These are phyloP conservation scores for Platanthera guangdongensis DNA, from an alignment of 106 monocot species.

Conservation along the genomic window DNA sequence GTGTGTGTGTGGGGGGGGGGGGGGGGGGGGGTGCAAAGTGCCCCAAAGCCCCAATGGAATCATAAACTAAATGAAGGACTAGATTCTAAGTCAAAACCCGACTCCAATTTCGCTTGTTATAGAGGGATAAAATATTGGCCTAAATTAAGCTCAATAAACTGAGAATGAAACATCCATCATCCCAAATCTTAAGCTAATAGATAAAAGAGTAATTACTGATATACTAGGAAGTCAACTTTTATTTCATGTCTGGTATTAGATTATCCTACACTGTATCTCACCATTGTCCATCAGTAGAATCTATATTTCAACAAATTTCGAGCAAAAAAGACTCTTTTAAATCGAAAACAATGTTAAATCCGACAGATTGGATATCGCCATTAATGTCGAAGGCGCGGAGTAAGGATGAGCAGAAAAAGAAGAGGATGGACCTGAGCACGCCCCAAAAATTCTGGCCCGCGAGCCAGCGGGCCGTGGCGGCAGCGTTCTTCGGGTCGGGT, in stretches of 20 bases:
- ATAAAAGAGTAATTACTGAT: background rate
- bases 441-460: slow-evolving; percentile 70
- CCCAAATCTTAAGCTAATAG: background rate
- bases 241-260: background rate
- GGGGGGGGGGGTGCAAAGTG: too few species aligned
- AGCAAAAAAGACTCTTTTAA: background rate
- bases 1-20: too few species aligned
- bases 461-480: slow-evolving; percentile 80
- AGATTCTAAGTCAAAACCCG: too few species aligned
- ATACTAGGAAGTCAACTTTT: background rate
- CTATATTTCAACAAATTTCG: background rate
- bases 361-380: background rate
- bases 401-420: background rate
- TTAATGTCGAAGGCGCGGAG: background rate
- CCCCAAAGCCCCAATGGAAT: too few species aligned
- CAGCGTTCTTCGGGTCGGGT: slow-evolving; percentile 57
- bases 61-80: too few species aligned
- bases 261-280: background rate
- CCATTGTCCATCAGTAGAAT: background rate
- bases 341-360: background rate
- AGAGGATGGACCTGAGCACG: slow-evolving; percentile 50
- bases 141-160: background rate
- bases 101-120: too few species aligned
- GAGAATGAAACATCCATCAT: background rate
- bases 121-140: too few species aligned